phyloP scores from a whole-genome alignment of 176 grass and related monocot species.

The Raddia guianensis region DNA sequence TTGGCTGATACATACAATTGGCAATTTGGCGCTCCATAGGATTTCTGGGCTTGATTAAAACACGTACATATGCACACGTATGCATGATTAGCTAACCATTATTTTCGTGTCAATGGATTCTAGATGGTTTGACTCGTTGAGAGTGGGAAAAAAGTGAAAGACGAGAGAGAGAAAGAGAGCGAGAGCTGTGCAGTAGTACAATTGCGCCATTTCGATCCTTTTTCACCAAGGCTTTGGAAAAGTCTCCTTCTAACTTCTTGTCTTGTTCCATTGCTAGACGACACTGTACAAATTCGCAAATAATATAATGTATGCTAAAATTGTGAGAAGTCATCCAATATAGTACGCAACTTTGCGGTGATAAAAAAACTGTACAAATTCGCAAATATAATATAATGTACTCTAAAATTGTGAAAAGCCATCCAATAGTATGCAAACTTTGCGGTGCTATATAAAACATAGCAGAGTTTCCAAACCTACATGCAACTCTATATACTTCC shows the following conservation, averaged over 20 bases:
- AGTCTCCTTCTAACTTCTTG: neutral
- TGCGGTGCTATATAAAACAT: too few relatives aligned
- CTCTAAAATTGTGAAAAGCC: too few relatives aligned
- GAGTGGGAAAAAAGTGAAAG: neutral
- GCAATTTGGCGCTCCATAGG: neutral
- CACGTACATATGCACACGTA: neutral
- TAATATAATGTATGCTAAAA: too few relatives aligned
- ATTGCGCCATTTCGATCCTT: neutral
- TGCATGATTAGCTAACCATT: neutral
- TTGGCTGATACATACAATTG: too few relatives aligned
- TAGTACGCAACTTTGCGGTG: neutral
- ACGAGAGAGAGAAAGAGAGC: neutral
- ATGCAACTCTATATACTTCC: too few relatives aligned
- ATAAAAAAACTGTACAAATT: neutral
- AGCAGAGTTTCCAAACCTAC: too few relatives aligned
- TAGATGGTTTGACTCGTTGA: slow-evolving; percentile 33
- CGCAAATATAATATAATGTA: too few relatives aligned
- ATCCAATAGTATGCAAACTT: too few relatives aligned
- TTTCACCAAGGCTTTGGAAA: neutral
- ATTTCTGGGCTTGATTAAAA: neutral
- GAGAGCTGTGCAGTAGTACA: neutral
- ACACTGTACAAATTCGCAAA: neutral
- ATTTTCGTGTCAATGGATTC: slow-evolving; percentile 23
- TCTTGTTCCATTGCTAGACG: neutral
- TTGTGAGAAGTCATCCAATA: neutral